Conservation (phyloP, 2,329 filamentous ascomycete genomes). For the Waltergamsia citrina region DNA sequence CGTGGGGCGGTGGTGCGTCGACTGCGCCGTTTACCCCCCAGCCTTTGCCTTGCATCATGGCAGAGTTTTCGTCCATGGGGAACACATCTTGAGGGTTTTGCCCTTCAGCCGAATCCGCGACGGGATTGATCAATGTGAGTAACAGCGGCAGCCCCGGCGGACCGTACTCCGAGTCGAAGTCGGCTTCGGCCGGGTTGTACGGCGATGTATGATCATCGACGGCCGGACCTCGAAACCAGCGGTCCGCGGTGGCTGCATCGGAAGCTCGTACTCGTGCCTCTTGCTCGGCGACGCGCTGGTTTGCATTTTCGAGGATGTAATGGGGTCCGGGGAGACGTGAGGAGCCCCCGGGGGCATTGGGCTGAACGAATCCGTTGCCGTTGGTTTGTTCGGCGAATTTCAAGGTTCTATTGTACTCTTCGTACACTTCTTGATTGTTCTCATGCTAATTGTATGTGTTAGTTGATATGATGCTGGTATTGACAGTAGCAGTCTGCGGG, state of each 20-base stretch:
- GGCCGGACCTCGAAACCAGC: conserved; percentile 8
- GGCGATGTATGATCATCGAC: not conserved
- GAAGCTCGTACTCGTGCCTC: conserved; percentile 8
- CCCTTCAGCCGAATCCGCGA: not conserved
- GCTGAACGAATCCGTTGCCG: conserved; percentile 5
- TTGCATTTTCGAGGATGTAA: conserved; percentile 15
- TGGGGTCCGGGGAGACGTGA: conserved; percentile 13
- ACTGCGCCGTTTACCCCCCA: conserved; percentile 3
- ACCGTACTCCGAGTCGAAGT: conserved; percentile 5
- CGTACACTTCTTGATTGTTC: conserved; percentile 16
- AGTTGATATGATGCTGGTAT: not conserved
- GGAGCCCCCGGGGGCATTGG: conserved; percentile 7
- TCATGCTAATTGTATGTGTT: too few relatives aligned
- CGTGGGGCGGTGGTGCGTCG: not conserved
- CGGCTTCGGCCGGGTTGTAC: not conserved
- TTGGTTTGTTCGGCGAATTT: conserved; percentile 14
- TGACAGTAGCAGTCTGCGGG: not conserved
- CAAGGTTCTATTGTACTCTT: conserved; percentile 19
- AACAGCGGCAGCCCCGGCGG: conserved; percentile 5
- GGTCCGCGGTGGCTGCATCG: conserved; percentile 12
- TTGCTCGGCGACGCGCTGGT: conserved; percentile 11
- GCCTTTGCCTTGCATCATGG: not conserved
- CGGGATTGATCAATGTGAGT: too few relatives aligned
- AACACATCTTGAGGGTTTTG: too few relatives aligned
- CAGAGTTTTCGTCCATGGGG: too few relatives aligned